Conservation (phyloP, 1,284 basidiomycete species). For the Tylopilus sp. region DNA sequence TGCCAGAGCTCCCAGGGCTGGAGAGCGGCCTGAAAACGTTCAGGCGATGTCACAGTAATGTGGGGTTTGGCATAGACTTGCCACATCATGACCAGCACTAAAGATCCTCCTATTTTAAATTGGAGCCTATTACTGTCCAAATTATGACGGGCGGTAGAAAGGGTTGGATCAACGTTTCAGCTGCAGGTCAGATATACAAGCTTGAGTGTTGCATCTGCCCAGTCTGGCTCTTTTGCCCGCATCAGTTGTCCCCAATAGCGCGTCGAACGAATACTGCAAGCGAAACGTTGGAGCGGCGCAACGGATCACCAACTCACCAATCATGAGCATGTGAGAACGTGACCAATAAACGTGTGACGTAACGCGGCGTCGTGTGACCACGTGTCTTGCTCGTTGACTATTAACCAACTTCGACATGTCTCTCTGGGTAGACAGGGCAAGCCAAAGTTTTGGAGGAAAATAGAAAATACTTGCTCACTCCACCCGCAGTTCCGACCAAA, state of each 20-base stretch:
- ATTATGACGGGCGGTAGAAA: neutral
- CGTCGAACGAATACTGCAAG: too few species aligned
- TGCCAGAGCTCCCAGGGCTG: constrained; percentile 50
- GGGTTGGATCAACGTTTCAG: too few species aligned
- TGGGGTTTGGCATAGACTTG: constrained; percentile 30
- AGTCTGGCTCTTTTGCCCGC: too few species aligned
- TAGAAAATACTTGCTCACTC: constrained; percentile 1
- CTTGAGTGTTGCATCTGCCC: too few species aligned
- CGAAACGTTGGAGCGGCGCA: too few species aligned
- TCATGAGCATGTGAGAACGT: too few species aligned
- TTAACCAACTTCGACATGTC: constrained; percentile 53
- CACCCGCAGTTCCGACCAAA: constrained; percentile 76
- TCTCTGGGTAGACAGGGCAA: constrained; percentile 85
- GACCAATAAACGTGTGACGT: constrained; percentile 29
- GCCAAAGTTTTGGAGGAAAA: constrained; percentile 3
- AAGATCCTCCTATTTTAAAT: constrained; percentile 43
- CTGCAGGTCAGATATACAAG: too few species aligned
- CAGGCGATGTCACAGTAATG: neutral
- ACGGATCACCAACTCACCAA: too few species aligned
- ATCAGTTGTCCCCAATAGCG: too few species aligned
- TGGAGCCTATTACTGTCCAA: neutral
- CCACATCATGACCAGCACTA: constrained; percentile 45
- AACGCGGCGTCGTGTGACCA: constrained; percentile 14
- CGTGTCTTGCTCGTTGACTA: constrained; percentile 3
- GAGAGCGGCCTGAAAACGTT: constrained; percentile 47